Conservation (phyloP, 2,329 filamentous ascomycete genomes). For the Exophiala lecanii-corni region DNA sequence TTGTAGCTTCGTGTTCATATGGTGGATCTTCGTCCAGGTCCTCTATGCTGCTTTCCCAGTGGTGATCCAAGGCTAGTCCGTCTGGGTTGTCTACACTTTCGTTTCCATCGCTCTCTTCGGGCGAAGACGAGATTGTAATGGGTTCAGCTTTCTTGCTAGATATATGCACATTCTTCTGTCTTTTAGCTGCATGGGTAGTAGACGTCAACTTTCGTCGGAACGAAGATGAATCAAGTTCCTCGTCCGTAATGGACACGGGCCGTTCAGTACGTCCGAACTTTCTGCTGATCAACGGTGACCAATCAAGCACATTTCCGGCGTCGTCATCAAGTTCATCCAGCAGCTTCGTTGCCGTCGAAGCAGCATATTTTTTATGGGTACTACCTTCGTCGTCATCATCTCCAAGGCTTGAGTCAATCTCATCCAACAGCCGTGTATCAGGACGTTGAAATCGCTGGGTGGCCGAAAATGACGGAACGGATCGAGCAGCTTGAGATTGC, state of each 20-base stretch:
- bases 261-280: too few relatives aligned
- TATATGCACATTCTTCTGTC: conserved; percentile 14
- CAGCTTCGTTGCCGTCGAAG: neutral
- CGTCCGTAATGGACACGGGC: too few relatives aligned
- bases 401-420: conserved; percentile 20
- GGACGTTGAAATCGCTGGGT: conserved; percentile 17
- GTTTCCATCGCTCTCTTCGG: conserved; percentile 3
- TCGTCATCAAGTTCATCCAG: conserved; percentile 1
- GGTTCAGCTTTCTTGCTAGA: neutral
- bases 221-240: too few relatives aligned
- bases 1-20: neutral
- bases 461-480: conserved; percentile 5
- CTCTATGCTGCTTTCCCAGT: conserved; percentile 3
- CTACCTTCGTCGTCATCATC: conserved; percentile 6
- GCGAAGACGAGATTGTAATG: conserved; percentile 20
- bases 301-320: neutral
- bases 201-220: neutral
- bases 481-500: conserved; percentile 7
- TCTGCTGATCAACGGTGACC: neutral
- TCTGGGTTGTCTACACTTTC: neutral
- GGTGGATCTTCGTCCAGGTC: neutral
- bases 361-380: conserved; percentile 1
- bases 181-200: conserved; percentile 8
- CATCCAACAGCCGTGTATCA: conserved; percentile 10
- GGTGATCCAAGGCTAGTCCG: conserved; percentile 2